phyloP scores from a whole-genome alignment of 2,329 filamentous ascomycete genomes.

The Podosphaera fusca region DNA sequence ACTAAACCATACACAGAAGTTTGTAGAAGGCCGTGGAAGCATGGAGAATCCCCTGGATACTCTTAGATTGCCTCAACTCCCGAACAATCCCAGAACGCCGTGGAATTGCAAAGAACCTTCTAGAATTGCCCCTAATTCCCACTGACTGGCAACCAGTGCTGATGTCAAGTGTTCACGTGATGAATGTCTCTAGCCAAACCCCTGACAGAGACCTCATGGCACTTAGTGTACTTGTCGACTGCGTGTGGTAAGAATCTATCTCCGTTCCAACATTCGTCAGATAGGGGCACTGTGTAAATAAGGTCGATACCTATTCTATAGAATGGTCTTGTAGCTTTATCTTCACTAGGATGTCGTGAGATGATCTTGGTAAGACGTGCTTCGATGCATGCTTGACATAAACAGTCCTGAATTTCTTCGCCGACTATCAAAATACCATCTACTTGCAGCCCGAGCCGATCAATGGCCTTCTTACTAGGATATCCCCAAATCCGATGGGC shows the following conservation, averaged over 20 bases:
- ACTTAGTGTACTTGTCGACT: background rate
- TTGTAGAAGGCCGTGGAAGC: too few species aligned
- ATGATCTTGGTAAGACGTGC: background rate
- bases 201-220: background rate
- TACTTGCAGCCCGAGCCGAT: background rate
- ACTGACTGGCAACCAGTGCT: too few species aligned
- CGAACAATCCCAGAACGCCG: too few species aligned
- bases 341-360: background rate
- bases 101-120: too few species aligned
- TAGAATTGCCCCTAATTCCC: too few species aligned
- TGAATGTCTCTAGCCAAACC: too few species aligned
- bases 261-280: background rate
- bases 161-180: too few species aligned
- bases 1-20: too few species aligned
- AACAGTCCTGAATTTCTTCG: background rate
- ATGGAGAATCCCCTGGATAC: too few species aligned
- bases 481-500: background rate
- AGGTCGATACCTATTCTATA: slow-evolving; percentile 1
- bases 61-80: too few species aligned
- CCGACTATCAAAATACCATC: background rate
- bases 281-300: background rate
- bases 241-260: background rate
- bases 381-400: background rate
- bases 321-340: background rate
- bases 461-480: background rate